These are phyloP conservation scores for Alternaria rosae DNA, from an alignment of 2,329 filamentous ascomycete species.

Conservation along the genomic window DNA sequence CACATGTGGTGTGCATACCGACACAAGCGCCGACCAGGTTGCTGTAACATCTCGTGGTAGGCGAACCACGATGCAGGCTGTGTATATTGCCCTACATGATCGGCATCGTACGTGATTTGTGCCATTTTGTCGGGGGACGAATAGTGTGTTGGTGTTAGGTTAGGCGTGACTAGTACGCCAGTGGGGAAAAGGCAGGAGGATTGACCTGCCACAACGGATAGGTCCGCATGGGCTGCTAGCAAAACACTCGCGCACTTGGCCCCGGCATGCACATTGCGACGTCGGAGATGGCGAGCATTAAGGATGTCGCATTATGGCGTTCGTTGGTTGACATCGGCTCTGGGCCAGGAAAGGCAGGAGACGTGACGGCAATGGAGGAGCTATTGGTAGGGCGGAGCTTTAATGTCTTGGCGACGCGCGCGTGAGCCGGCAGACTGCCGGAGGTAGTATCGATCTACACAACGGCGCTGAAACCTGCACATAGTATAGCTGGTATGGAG, in stretches of 20 bases:
- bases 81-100: constrained; percentile 9
- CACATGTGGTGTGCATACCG: constrained; percentile 12
- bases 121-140: constrained; percentile 1
- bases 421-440: constrained; percentile 3
- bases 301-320: constrained; percentile 1
- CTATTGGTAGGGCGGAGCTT: constrained; percentile 9
- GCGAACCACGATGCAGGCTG: constrained; percentile 5
- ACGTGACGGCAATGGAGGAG: not conserved
- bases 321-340: not conserved
- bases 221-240: constrained; percentile 2
- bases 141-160: not conserved
- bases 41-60: not conserved
- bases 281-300: not conserved
- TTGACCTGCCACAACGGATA: constrained; percentile 13
- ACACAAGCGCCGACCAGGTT: constrained; percentile 5
- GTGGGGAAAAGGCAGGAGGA: constrained; percentile 8
- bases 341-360: constrained; percentile 16
- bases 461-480: not conserved
- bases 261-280: not conserved
- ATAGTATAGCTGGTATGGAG: constrained; percentile 1
- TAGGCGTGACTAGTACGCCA: constrained; percentile 1
- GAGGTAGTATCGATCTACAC: constrained; percentile 8
- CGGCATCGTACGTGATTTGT: constrained; percentile 1
- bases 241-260: constrained; percentile 7
- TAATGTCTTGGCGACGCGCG: constrained; percentile 4